Percentiles rank a stretch among this genome's conserved stretches.
phyloP scores from a whole-genome alignment of 805 yeast species.

The Crinitomyces ghanaensis region DNA sequence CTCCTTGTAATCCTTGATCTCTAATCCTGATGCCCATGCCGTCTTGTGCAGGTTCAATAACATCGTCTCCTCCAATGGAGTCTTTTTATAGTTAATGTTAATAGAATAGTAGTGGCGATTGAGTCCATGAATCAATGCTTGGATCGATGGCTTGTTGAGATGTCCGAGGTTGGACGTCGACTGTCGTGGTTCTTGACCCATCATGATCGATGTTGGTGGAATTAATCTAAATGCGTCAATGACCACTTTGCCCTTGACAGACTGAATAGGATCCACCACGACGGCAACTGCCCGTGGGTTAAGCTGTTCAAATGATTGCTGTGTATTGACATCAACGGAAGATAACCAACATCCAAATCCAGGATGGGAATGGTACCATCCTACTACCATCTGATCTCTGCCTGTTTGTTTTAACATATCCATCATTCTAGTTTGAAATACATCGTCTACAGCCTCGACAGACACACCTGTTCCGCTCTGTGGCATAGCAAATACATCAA shows the following conservation, averaged over 20 bases:
- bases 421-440: conserved; percentile 98
- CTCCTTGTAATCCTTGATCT: conserved; percentile 61
- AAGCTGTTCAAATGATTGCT: conserved; percentile 93
- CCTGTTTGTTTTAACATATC: conserved; percentile 98
- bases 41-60: conserved; percentile 85
- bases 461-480: conserved; percentile 93
- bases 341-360: conserved; percentile 99
- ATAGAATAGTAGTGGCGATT: conserved; percentile 95
- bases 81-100: conserved; percentile 88
- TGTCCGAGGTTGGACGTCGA: conserved; percentile 93
- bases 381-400: conserved; percentile 98
- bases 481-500: conserved; percentile 99
- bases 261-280: conserved; percentile 96
- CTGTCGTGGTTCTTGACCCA: conserved; percentile 97
- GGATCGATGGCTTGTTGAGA: conserved; percentile 90
- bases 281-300: conserved; percentile 96
- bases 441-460: conserved; percentile 98
- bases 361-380: conserved; percentile 99
- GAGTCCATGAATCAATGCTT: conserved; percentile 92
- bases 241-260: conserved; percentile 97
- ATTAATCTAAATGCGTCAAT: conserved; percentile 96
- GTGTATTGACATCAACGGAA: conserved; percentile 94
- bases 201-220: conserved; percentile 75
- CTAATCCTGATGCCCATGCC: conserved; percentile 90
- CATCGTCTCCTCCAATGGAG: conserved; percentile 88